Conservation (phyloP, 352 stramenopile species). For the Globisporangium nunn region DNA sequence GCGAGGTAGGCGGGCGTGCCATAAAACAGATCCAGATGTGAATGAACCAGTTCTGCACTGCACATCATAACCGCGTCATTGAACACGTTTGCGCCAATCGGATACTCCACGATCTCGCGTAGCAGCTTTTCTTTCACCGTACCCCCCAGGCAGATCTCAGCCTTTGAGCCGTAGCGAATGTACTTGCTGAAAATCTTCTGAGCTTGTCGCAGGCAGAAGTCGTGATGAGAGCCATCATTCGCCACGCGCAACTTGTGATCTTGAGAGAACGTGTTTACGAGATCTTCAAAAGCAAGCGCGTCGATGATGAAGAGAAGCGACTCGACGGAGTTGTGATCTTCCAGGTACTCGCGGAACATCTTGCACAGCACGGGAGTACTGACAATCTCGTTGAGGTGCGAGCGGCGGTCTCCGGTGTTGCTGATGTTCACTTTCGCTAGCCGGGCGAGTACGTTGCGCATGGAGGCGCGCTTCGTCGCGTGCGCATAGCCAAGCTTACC, state of each 20-base stretch:
- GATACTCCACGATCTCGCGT: slow-evolving; percentile 36
- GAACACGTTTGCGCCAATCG: slow-evolving; percentile 41
- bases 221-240: slow-evolving; percentile 27
- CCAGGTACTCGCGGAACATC: slow-evolving; percentile 53
- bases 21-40: slow-evolving; percentile 56
- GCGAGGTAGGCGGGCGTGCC: slow-evolving; percentile 30
- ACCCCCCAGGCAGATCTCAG: slow-evolving; percentile 43
- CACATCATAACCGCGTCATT: slow-evolving; percentile 50
- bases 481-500: slow-evolving; percentile 31
- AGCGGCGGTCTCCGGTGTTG: slow-evolving; percentile 28
- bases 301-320: slow-evolving; percentile 66
- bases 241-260: slow-evolving; percentile 11
- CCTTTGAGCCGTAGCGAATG: slow-evolving; percentile 61
- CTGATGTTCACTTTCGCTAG: slow-evolving; percentile 33
- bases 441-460: slow-evolving; percentile 48
- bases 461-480: slow-evolving; percentile 28
- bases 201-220: slow-evolving; percentile 52
- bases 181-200: slow-evolving; percentile 81
- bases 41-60: slow-evolving; percentile 53
- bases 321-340: slow-evolving; percentile 48
- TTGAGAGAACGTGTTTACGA: slow-evolving; percentile 41
- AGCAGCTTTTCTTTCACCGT: slow-evolving; percentile 42
- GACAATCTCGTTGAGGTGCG: slow-evolving; percentile 44
- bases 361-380: slow-evolving; percentile 37
- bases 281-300: slow-evolving; percentile 55